A percentile compares a stretch with the other conserved stretches of the same genome.
Conservation (phyloP, 306 rosid genomes). For the Alnus glutinosa region DNA sequence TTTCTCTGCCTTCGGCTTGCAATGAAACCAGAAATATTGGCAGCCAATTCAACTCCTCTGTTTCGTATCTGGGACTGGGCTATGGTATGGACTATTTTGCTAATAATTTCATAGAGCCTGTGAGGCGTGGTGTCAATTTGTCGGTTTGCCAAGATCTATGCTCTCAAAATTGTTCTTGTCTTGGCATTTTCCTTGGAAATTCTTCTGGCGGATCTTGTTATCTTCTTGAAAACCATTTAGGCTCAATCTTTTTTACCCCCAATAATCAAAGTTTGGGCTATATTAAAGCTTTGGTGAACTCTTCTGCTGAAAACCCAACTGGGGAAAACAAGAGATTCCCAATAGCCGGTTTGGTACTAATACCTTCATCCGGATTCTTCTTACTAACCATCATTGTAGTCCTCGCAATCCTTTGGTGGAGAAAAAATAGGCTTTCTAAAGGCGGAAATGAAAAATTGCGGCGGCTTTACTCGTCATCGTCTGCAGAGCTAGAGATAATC, state of each 20-base stretch:
- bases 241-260: conserved; percentile 49
- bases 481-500: conserved; percentile 63
- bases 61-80: conserved; percentile 64
- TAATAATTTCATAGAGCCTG: conserved; percentile 48
- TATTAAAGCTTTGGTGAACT: conserved; percentile 43
- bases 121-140: conserved; percentile 39
- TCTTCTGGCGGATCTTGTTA: conserved; percentile 64
- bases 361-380: conserved; percentile 59
- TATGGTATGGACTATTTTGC: conserved; percentile 55
- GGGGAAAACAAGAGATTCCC: conserved; percentile 43
- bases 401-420: conserved; percentile 41
- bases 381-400: conserved; percentile 38
- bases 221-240: conserved; percentile 56
- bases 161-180: conserved; percentile 66
- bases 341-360: conserved; percentile 51
- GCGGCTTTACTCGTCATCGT: conserved; percentile 43
- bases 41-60: conserved; percentile 41
- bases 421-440: conserved; percentile 42
- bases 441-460: conserved; percentile 43
- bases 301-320: not conserved
- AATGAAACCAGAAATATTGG: not conserved
- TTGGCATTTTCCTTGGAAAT: conserved; percentile 59
- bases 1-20: conserved; percentile 54
- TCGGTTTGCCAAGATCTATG: conserved; percentile 64
- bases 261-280: conserved; percentile 46